Base-by-base conservation (phyloP, 1,284 basidiomycete genomes). In the Xerocomus nothofagi region DNA sequence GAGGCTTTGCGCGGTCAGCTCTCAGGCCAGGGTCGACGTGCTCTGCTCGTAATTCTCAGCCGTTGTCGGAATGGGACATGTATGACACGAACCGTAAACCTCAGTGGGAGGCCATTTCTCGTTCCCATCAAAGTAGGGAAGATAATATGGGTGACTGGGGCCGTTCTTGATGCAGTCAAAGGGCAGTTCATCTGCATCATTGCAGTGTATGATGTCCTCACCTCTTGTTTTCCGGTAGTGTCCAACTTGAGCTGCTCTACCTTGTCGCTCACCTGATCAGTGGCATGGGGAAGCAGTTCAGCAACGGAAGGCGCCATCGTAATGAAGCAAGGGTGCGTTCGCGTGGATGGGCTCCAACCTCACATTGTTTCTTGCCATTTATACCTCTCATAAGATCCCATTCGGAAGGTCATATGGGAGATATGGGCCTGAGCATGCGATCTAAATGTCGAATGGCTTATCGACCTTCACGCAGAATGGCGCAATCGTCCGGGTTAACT, bases 1-100 rank as follows among this genome's bases (percentile, higher is more conserved):
- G 68, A 11, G 77, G 76, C 58, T 82, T 81, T 31, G 72, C 66
- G 37, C 70, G 73, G 55, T 81, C 72, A 18, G 79, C 50, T 36
- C 38, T 57, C 12, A 55, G 51, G 24, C 80, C 80, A 6, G 75
- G 73, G 51, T 82, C 80, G 46, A 57, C 57, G 53, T 59, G 59
- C 15, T 72, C 71, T 67, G 45, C 23, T 17, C 17, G 44, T 10
- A 4, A 17, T 29, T 11, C 21, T 34, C 11, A 37, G 18, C 7
- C 9, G 21, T 24, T 12, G 39, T 21, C 10, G 11, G 17, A 20
- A 17, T 23, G 24, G 3, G 21, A 15, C 34, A 33, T 10, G 18
- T 9, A 30, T 3, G 20, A 31, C 14, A 54, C 58, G 5, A 51
- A 75, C 74, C 75, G 47, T 73, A 72, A 30, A 73, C 55, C 50